phyloP scores from a whole-genome alignment of 2,329 filamentous ascomycete genomes.

The Geosmithia flava region DNA sequence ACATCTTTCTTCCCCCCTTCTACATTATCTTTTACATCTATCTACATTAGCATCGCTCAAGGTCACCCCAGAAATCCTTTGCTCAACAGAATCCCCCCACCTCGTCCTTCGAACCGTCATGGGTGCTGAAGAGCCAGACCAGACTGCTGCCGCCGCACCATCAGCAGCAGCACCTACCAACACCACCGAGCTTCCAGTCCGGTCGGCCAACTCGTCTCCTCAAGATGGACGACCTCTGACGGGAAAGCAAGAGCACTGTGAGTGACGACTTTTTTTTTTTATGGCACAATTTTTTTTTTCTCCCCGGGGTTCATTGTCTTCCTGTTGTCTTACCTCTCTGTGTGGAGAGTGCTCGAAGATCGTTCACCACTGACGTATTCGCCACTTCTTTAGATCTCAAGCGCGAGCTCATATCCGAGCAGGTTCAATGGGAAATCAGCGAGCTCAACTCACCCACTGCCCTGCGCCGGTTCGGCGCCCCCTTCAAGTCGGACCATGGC shows the following conservation, averaged over 20 bases:
- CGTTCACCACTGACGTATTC: constrained; percentile 10
- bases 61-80: background rate
- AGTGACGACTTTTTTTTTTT: constrained; percentile 13
- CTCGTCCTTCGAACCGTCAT: constrained; percentile 6
- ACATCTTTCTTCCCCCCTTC: background rate
- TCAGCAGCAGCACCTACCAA: constrained; percentile 4
- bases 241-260: constrained; percentile 97
- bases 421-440: constrained; percentile 80
- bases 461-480: constrained; percentile 86
- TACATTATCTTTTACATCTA: background rate
- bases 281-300: background rate
- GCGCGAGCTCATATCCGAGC: constrained; percentile 81
- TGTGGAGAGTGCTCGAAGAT: no score
- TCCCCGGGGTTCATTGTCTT: background rate
- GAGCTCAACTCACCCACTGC: constrained; percentile 94
- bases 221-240: constrained; percentile 42
- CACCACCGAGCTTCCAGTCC: background rate
- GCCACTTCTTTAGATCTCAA: constrained; percentile 64
- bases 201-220: constrained; percentile 9
- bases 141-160: constrained; percentile 8
- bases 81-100: background rate
- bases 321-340: background rate
- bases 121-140: constrained; percentile 13
- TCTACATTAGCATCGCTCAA: background rate
- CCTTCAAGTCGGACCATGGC: constrained; percentile 84